phyloP scores from a whole-genome alignment of 345 rosid species.

The Eucalyptus dawsonii region DNA sequence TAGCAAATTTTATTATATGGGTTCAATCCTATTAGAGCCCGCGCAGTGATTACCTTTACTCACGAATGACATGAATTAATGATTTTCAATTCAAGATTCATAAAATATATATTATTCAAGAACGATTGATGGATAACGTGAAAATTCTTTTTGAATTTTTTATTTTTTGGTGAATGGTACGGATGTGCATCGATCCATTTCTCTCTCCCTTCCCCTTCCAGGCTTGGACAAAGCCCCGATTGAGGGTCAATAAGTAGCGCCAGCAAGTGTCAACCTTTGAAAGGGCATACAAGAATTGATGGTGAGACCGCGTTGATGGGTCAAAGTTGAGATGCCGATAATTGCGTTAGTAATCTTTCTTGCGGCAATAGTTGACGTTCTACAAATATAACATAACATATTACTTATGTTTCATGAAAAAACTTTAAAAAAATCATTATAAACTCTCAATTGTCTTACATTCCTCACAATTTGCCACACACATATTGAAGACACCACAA shows the following conservation, averaged over 20 bases:
- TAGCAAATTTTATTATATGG: too few relatives aligned
- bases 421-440: not conserved
- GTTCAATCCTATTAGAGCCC: not conserved
- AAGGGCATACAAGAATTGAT: not conserved
- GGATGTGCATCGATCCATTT: not conserved
- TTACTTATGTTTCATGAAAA: not conserved
- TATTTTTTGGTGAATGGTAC: not conserved
- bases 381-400: not conserved
- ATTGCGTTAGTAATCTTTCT: not conserved
- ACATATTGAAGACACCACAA: not conserved
- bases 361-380: not conserved
- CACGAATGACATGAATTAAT: not conserved
- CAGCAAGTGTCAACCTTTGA: not conserved
- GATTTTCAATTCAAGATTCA: not conserved
- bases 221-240: not conserved
- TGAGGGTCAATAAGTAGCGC: not conserved
- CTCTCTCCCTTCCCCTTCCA: not conserved
- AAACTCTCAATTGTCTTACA: not conserved
- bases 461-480: not conserved
- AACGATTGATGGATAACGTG: not conserved
- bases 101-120: not conserved
- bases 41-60: not conserved
- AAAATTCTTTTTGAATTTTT: not conserved
- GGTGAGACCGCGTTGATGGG: not conserved
- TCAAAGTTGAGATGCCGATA: not conserved